Percentiles rank a stretch among this genome's conserved stretches.
These are phyloP conservation scores for Adansonia gregorii DNA, from an alignment of 441 rosid genomes.

Conservation along the genomic window DNA sequence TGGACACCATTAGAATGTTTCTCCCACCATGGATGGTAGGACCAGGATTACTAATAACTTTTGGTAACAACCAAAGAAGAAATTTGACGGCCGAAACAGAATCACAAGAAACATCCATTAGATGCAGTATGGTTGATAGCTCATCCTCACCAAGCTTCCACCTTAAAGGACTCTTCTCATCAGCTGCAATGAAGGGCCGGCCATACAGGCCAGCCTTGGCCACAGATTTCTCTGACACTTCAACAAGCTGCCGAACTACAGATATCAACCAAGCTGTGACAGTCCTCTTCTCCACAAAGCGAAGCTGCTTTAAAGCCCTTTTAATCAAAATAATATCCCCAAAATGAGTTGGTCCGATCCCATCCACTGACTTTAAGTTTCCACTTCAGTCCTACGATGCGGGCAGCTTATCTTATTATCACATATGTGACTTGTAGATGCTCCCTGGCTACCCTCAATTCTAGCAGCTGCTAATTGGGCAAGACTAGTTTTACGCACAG, in stretches of 20 bases:
- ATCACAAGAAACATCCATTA: constrained; percentile 85
- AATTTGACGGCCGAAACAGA: constrained; percentile 78
- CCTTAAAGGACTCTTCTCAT: constrained; percentile 58
- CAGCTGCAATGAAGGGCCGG: constrained; percentile 61
- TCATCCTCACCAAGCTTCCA: constrained; percentile 99
- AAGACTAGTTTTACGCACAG: constrained; percentile 83
- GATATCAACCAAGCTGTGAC: constrained; percentile 80
- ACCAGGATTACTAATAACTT: constrained; percentile 61
- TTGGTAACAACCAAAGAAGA: constrained; percentile 91
- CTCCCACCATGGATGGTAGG: constrained; percentile 78
- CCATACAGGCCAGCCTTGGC: constrained; percentile 63
- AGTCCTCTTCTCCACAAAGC: constrained; percentile 78
- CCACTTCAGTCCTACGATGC: constrained; percentile 61
- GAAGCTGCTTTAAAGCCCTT: constrained; percentile 76
- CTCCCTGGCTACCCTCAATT: constrained; percentile 99
- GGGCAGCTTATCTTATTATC: constrained; percentile 77
- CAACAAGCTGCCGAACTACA: constrained; percentile 79
- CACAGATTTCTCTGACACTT: constrained; percentile 71
- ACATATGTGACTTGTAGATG: constrained; percentile 97
- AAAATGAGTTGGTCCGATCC: constrained; percentile 45
- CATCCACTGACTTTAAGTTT: constrained; percentile 60
- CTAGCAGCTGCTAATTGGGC: constrained; percentile 96
- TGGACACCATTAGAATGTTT: constrained; percentile 52
- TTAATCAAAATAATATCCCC: constrained; percentile 77
- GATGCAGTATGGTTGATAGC: constrained; percentile 70